Percentiles rank a stretch among this genome's conserved stretches.
phyloP scores from a whole-genome alignment of 257 asterid genomes.

The Nyctanthes arbortristis region DNA sequence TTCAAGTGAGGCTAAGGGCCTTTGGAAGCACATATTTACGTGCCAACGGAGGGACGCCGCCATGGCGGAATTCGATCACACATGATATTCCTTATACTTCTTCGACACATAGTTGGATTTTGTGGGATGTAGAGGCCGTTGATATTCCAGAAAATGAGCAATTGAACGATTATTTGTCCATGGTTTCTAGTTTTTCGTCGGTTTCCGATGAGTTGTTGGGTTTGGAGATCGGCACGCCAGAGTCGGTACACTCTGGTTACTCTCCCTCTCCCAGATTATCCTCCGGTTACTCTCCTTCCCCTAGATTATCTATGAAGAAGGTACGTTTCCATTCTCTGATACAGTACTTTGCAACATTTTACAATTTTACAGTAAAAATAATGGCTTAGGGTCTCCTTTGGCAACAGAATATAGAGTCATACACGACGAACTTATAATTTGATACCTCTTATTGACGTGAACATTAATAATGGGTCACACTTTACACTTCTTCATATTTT shows the following conservation, averaged over 20 bases:
- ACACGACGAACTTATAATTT: too few relatives aligned
- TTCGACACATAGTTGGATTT: conserved; percentile 60
- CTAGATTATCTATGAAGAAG: conserved; percentile 56
- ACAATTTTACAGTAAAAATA: too few relatives aligned
- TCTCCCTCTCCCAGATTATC: conserved; percentile 34
- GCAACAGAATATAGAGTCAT: too few relatives aligned
- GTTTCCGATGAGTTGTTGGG: conserved; percentile 78
- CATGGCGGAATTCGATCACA: conserved; percentile 87
- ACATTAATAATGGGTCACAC: too few relatives aligned
- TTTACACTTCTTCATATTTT: too few relatives aligned
- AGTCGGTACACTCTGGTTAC: conserved; percentile 48
- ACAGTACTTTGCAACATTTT: not conserved
- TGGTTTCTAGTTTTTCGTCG: conserved; percentile 75
- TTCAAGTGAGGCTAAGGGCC: conserved; percentile 64
- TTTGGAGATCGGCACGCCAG: conserved; percentile 67
- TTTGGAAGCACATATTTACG: conserved; percentile 68
- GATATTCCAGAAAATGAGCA: conserved; percentile 79
- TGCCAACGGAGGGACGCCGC: conserved; percentile 96
- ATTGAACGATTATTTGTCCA: conserved; percentile 58
- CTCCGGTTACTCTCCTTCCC: conserved; percentile 43
- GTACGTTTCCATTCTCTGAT: conserved; percentile 36
- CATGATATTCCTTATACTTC: conserved; percentile 61
- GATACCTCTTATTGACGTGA: too few relatives aligned
- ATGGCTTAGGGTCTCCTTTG: too few relatives aligned
- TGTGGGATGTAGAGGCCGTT: conserved; percentile 77